Conservation (phyloP, 2,329 filamentous ascomycete species). For the Colletotrichum cereale region DNA sequence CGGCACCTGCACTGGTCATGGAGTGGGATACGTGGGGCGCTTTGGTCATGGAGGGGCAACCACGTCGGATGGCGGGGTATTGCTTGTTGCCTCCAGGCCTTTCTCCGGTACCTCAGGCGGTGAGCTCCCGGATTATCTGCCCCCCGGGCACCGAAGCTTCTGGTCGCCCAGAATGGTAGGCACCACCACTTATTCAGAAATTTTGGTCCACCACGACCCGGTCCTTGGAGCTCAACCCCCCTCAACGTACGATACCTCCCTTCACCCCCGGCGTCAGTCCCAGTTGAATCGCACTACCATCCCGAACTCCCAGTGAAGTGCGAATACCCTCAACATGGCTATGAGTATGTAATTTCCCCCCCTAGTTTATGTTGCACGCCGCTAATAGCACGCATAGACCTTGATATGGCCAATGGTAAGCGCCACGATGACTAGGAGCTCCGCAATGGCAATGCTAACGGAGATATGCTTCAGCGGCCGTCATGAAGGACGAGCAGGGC, state of each 20-base stretch:
- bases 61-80: conserved; percentile 37
- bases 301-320: conserved; percentile 22
- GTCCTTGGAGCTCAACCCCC: conserved; percentile 40
- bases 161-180: conserved; percentile 39
- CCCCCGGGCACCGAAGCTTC: conserved; percentile 37
- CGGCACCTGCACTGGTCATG: conserved; percentile 36
- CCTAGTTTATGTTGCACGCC: conserved; percentile 10
- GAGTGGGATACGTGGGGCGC: conserved; percentile 33
- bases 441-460: conserved; percentile 37
- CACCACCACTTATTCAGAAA: conserved; percentile 44
- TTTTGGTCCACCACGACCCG: conserved; percentile 42
- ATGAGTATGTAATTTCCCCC: conserved; percentile 43
- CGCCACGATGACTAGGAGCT: conserved; percentile 39
- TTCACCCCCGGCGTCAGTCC: conserved; percentile 31
- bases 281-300: conserved; percentile 34
- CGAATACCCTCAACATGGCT: conserved; percentile 43
- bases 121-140: conserved; percentile 39
- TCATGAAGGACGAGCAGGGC: conserved; percentile 98
- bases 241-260: conserved; percentile 38
- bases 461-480: conserved; percentile 61
- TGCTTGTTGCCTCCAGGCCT: conserved; percentile 25
- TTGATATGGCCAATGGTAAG: conserved; percentile 87
- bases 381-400: conserved; percentile 68
- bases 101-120: conserved; percentile 26
- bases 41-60: conserved; percentile 39